Conservation (phyloP, 352 stramenopile species). For the Globisporangium nagaii region DNA sequence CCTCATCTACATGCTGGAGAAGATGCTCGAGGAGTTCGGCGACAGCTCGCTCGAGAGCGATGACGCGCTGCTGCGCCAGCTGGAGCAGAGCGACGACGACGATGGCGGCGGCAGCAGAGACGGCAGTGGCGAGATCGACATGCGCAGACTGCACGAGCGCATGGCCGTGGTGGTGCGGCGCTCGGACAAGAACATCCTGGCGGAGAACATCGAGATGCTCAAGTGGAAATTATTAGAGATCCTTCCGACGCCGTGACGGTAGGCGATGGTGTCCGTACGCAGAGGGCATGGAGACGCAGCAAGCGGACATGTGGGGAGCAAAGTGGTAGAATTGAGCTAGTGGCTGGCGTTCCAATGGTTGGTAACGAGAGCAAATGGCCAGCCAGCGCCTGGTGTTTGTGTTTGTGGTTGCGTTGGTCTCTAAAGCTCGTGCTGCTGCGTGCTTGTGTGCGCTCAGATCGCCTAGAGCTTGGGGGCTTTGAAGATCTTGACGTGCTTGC, state of each 20-base stretch:
- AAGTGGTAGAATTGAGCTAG: no score
- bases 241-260: constrained; percentile 25
- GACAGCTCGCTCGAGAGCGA: constrained; percentile 33
- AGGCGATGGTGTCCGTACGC: no score
- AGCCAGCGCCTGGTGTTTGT: no score
- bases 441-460: no score
- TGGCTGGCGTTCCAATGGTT: no score
- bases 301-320: no score
- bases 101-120: neutral
- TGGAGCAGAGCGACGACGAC: constrained; percentile 15
- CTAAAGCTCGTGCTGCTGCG: neutral
- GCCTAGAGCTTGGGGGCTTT: constrained; percentile 36
- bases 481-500: constrained; percentile 70
- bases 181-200: constrained; percentile 60
- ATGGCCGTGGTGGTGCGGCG: constrained; percentile 54
- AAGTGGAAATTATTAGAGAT: constrained; percentile 65
- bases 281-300: no score
- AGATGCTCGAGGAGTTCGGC: constrained; percentile 48
- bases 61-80: constrained; percentile 26
- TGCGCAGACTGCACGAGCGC: constrained; percentile 25
- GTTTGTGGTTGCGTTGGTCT: neutral
- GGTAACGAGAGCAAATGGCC: no score
- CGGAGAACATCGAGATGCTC: constrained; percentile 61
- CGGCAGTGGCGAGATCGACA: constrained; percentile 13
- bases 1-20: constrained; percentile 58